Conservation (phyloP, 2,329 filamentous ascomycete genomes). For the Fusarium hainanense region DNA sequence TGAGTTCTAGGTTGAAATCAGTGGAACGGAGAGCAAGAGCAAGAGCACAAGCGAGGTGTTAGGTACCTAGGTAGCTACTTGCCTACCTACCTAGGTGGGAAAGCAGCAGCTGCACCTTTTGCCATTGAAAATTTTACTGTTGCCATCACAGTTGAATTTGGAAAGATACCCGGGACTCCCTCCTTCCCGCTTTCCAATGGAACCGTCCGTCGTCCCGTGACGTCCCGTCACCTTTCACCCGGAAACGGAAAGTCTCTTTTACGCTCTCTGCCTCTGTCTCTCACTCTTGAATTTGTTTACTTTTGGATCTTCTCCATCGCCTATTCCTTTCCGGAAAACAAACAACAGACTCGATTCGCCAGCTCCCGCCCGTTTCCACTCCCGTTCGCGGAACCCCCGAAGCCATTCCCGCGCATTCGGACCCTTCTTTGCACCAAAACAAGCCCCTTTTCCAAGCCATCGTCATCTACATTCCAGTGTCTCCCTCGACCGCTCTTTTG, state of each 20-base stretch:
- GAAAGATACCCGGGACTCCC: background rate
- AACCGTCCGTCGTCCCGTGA: constrained; percentile 27
- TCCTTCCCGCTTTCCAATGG: constrained; percentile 14
- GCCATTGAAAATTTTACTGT: background rate
- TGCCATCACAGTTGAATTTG: background rate
- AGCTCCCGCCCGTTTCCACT: constrained; percentile 9
- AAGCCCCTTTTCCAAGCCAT: background rate
- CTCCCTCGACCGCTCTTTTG: constrained; percentile 16
- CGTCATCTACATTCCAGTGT: constrained; percentile 36
- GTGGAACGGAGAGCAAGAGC: background rate
- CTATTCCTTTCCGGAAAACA: background rate
- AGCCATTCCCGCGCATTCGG: constrained; percentile 7
- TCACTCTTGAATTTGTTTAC: background rate
- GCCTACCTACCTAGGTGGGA: background rate
- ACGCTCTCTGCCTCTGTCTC: background rate
- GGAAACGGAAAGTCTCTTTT: constrained; percentile 9
- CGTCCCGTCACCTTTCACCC: constrained; percentile 16
- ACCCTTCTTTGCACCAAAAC: constrained; percentile 1
- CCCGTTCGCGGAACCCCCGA: constrained; percentile 32
- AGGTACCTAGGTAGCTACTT: background rate
- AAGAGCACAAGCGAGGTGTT: background rate
- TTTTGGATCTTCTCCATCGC: background rate
- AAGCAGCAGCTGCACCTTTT: background rate
- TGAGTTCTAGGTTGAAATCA: background rate
- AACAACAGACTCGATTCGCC: background rate